These are phyloP conservation scores for Cyclanthera cordifolia DNA, from an alignment of 306 rosid genomes.

Conservation along the genomic window DNA sequence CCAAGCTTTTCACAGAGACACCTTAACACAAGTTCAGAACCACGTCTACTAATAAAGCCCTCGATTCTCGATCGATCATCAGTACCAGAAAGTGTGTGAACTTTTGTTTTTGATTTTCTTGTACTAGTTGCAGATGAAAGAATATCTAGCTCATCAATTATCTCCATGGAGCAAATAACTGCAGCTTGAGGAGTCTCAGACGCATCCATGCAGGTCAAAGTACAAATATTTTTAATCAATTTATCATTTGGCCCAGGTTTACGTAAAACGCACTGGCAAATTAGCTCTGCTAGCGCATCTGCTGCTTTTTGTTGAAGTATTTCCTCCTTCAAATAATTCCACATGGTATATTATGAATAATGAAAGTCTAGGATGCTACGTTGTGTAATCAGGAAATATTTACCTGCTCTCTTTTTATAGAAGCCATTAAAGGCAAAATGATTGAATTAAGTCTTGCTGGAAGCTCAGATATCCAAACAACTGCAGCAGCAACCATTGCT, in stretches of 20 bases:
- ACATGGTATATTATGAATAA: conserved; percentile 5
- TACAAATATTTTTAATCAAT: conserved; percentile 79
- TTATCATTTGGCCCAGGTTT: conserved; percentile 90
- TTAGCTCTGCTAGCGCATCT: conserved; percentile 93
- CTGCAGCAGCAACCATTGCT: conserved; percentile 83
- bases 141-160: conserved; percentile 79
- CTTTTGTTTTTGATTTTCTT: conserved; percentile 61
- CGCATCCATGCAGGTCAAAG: conserved; percentile 75
- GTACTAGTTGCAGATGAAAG: conserved; percentile 43
- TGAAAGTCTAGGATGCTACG: neutral
- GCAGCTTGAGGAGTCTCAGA: conserved; percentile 92
- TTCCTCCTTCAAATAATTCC: conserved; percentile 61
- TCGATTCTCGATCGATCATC: conserved; percentile 84
- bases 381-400: conserved; percentile 12
- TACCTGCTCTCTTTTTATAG: conserved; percentile 91
- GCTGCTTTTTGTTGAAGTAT: conserved; percentile 83
- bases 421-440: conserved; percentile 92
- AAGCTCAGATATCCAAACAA: conserved; percentile 92
- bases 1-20: conserved; percentile 76
- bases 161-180: conserved; percentile 55
- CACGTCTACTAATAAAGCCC: conserved; percentile 92
- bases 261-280: conserved; percentile 65
- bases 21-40: conserved; percentile 78
- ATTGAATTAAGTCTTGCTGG: conserved; percentile 80
- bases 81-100: conserved; percentile 49